Conservation (phyloP, 2,329 filamentous ascomycete genomes). For the Microsporum canis region DNA sequence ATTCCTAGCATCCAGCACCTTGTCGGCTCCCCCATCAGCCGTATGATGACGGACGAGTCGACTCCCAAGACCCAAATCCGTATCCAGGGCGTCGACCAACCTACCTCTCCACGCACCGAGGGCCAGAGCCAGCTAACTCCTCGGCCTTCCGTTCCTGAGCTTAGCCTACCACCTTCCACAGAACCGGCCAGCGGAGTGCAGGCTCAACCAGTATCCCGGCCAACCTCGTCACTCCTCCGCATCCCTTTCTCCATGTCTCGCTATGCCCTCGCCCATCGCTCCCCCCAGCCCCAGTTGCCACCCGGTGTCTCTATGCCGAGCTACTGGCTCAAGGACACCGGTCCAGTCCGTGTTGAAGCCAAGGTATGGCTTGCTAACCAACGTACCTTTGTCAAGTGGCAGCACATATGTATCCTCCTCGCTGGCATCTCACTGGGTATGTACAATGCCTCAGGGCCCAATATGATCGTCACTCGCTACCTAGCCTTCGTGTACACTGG, state of each 20-base stretch:
- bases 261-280: slow-evolving; percentile 49
- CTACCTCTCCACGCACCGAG: slow-evolving; percentile 6
- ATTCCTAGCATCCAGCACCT: slow-evolving; percentile 21
- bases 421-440: slow-evolving; percentile 72
- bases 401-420: slow-evolving; percentile 83
- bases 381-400: slow-evolving; percentile 97
- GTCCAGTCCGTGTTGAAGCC: slow-evolving; percentile 82
- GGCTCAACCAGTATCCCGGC: slow-evolving; percentile 21
- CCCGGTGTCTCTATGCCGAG: slow-evolving; percentile 79
- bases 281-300: slow-evolving; percentile 46
- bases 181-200: slow-evolving; percentile 10
- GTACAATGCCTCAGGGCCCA: slow-evolving; percentile 72
- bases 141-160: slow-evolving; percentile 4
- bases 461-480: slow-evolving; percentile 60
- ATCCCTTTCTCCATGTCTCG: slow-evolving; percentile 73
- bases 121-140: slow-evolving; percentile 4
- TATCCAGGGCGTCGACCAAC: slow-evolving; percentile 1
- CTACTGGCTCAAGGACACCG: slow-evolving; percentile 87
- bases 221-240: slow-evolving; percentile 49
- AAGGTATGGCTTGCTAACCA: slow-evolving; percentile 99
- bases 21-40: slow-evolving; percentile 26
- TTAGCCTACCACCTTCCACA: not conserved
- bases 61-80: slow-evolving; percentile 11
- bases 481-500: slow-evolving; percentile 74
- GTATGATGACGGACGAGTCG: slow-evolving; percentile 19